Evolutionary conservation across 177 flowering plant genomes (phyloP).

Genomic region (Tripterygium wilfordii): DNA sequence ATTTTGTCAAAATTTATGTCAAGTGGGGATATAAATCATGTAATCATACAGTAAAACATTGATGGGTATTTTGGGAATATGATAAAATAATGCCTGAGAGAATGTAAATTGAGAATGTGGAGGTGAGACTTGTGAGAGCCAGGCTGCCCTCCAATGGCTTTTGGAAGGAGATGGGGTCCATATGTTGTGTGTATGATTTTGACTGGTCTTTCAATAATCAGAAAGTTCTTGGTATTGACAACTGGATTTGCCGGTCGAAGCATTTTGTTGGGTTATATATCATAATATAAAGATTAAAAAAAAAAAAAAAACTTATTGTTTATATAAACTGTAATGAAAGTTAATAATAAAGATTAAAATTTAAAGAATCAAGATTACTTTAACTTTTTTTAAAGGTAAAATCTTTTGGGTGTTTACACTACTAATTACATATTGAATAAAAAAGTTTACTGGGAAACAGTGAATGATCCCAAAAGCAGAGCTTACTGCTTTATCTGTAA

Average conservation of each 20-base stretch:
- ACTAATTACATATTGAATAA: too few species aligned
- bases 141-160: constrained; percentile 16
- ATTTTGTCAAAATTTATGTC: background rate
- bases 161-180: constrained; percentile 14
- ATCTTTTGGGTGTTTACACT: too few species aligned
- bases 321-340: background rate
- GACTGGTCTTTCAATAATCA: constrained; percentile 20
- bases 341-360: too few species aligned
- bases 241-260: constrained; percentile 12
- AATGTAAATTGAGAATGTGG: background rate
- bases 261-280: background rate
- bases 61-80: constrained; percentile 10
- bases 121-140: constrained; percentile 4
- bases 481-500: constrained; percentile 7
- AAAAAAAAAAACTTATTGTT: too few species aligned
- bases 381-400: background rate
- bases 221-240: constrained; percentile 21
- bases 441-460: background rate
- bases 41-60: background rate
- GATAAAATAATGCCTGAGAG: background rate
- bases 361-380: too few species aligned
- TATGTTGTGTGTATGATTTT: constrained; percentile 9
- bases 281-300: background rate
- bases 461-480: constrained; percentile 1
- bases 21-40: background rate